Percentiles rank a stretch among this genome's conserved stretches.
These are phyloP conservation scores for Amborella trichopoda DNA, from an alignment of 164 flowering plant genomes.

Conservation along the genomic window DNA sequence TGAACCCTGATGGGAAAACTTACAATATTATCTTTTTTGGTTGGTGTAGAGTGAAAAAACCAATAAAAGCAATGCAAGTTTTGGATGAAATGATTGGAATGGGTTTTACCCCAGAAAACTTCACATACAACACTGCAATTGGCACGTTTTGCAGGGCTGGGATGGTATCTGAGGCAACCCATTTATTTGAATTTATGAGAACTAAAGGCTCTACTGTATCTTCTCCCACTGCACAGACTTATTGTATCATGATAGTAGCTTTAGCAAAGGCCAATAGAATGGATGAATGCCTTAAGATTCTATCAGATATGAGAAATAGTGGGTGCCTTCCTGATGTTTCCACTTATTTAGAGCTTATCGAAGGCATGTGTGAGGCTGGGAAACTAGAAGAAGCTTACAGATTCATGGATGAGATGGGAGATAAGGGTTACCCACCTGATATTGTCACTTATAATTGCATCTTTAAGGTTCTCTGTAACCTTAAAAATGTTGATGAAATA, in stretches of 20 bases:
- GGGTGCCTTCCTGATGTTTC: slow-evolving; percentile 95
- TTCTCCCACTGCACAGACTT: slow-evolving; percentile 85
- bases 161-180: slow-evolving; percentile 62
- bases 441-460: slow-evolving; percentile 90
- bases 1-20: slow-evolving; percentile 56
- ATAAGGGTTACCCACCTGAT: slow-evolving; percentile 84
- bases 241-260: slow-evolving; percentile 71
- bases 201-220: slow-evolving; percentile 62
- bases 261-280: slow-evolving; percentile 41
- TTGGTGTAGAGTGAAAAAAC: slow-evolving; percentile 85
- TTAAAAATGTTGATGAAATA: slow-evolving; percentile 55
- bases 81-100: slow-evolving; percentile 69
- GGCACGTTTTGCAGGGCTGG: slow-evolving; percentile 70
- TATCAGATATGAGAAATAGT: slow-evolving; percentile 57
- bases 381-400: slow-evolving; percentile 65
- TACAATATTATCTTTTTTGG: slow-evolving; percentile 81
- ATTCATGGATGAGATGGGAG: slow-evolving; percentile 82
- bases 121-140: slow-evolving; percentile 77
- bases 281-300: slow-evolving; percentile 54
- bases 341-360: slow-evolving; percentile 75
- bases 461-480: slow-evolving; percentile 84
- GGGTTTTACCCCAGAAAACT: slow-evolving; percentile 73
- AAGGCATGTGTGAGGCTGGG: slow-evolving; percentile 79
- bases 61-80: slow-evolving; percentile 47
- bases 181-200: slow-evolving; percentile 73